Evolutionary conservation across 768 basidiomycete species (phyloP), one percentile per base, ranked within the genome.

Genomic region (Boletus patriciae): DNA sequence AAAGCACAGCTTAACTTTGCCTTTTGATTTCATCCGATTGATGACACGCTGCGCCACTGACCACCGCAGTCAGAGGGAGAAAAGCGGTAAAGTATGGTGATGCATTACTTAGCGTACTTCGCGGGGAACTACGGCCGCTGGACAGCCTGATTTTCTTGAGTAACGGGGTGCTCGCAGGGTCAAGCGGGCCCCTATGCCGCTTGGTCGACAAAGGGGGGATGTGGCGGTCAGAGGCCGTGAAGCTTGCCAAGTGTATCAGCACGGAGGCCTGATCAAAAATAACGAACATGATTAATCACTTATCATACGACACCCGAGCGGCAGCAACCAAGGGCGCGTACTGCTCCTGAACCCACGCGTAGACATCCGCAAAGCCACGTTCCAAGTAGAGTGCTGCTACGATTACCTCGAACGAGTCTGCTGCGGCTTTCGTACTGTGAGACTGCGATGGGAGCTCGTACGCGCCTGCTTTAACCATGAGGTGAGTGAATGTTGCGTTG

Each of bases 381-480:
- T 81, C 76, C 49, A 71, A 54, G 61, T 76, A 75, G 54, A 75
- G 77, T 6, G 73, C 74, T n/a, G 74, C 79, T 2, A 80, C 73
- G 21, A 80, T 73, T 13, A 77, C 74, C 61, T 81, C 79, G 61
- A 79, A 78, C 10, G 78, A 72, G 59, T 81, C 81, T 16, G 77
- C 80, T 7, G 68, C 76, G 13, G 69, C 71, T 62, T 79, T 81
- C 16, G 71, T 57, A 38, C 57, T 57, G 54, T 59, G 56, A 33
- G 66, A 61, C 40, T 61, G 61, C 5, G 57, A 53, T 9, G 59
- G 55, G 16, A 69, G 62, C 18, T 68, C 21, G 37, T 60, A 65
- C 5, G 59, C 62, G 12, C 73, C 76, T 34, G 69, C 62, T 55
- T 73, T 76, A 42, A 65, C 58, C 74, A 78, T 74, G 19, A 77